Conservation (phyloP, 495 filamentous ascomycete genomes). For the Clavariopsis aquatica region DNA sequence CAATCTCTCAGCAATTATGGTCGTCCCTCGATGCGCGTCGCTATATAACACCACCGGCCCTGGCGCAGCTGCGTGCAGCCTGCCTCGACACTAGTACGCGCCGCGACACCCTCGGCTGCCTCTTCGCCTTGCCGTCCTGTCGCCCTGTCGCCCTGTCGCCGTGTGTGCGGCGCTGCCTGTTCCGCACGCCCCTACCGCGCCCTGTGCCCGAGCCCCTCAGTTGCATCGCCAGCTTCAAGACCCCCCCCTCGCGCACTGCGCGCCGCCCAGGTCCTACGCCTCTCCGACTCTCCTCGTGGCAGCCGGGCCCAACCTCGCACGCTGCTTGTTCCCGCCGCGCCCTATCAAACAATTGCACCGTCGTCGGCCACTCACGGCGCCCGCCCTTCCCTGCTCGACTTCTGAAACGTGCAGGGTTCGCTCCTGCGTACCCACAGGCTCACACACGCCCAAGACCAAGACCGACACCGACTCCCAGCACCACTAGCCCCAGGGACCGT, state of each 20-base stretch:
- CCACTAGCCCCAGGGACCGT: constrained; percentile 1
- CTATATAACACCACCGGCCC: constrained; percentile 3
- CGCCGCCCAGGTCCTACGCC: neutral
- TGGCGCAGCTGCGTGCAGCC: neutral
- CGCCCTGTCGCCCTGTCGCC: too few relatives aligned
- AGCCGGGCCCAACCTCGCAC: constrained; percentile 24
- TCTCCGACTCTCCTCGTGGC: constrained; percentile 12
- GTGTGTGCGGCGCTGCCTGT: too few relatives aligned
- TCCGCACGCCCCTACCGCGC: neutral
- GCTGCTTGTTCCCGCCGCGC: constrained; percentile 17
- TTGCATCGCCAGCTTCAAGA: neutral
- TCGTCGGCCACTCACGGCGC: constrained; percentile 16
- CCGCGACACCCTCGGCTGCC: too few relatives aligned
- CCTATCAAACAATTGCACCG: constrained; percentile 20
- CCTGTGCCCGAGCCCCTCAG: neutral
- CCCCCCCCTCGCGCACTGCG: neutral
- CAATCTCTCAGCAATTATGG: neutral
- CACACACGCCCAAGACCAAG: neutral
- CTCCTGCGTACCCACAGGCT: constrained; percentile 17
- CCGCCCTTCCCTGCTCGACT: neutral
- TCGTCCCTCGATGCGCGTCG: neutral
- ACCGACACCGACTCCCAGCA: neutral
- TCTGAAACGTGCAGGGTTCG: constrained; percentile 33
- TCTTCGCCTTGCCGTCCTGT: too few relatives aligned
- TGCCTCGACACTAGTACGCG: neutral